Evolutionary conservation across 495 filamentous ascomycete species (phyloP).

Genomic region (Ascobolus immersus): DNA sequence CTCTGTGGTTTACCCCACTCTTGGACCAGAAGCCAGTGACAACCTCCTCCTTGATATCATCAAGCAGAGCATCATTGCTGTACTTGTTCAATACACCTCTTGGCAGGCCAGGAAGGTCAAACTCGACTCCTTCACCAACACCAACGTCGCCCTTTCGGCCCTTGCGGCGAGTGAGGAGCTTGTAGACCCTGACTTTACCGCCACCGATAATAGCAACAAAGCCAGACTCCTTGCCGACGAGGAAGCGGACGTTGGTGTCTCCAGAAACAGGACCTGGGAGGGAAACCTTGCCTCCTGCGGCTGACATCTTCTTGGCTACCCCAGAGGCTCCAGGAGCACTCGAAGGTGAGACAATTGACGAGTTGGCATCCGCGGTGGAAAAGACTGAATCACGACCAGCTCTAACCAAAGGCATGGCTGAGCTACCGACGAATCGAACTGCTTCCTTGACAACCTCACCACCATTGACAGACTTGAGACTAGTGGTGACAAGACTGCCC

Average conservation of each 20-base stretch:
- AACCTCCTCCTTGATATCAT: background rate
- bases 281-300: slow-evolving; percentile 59
- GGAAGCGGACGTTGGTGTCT: slow-evolving; percentile 25
- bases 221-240: slow-evolving; percentile 26
- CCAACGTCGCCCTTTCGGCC: slow-evolving; percentile 26
- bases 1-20: background rate
- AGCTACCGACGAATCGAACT: slow-evolving; percentile 38
- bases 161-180: slow-evolving; percentile 27
- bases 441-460: slow-evolving; percentile 28
- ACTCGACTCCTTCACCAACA: slow-evolving; percentile 35
- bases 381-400: slow-evolving; percentile 15
- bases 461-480: slow-evolving; percentile 17
- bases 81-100: too few species aligned
- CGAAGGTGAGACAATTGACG: slow-evolving; percentile 23
- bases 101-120: slow-evolving; percentile 33
- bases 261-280: slow-evolving; percentile 28
- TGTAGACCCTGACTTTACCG: slow-evolving; percentile 42
- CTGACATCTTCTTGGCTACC: slow-evolving; percentile 57
- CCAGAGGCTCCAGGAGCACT: slow-evolving; percentile 37
- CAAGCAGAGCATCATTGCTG: slow-evolving; percentile 20
- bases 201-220: slow-evolving; percentile 30
- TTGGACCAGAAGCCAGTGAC: slow-evolving; percentile 1
- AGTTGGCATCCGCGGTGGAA: background rate
- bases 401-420: slow-evolving; percentile 35
- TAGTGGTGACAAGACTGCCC: slow-evolving; percentile 14